Conservation (phyloP, 1,284 basidiomycete species). For the Takashimella tepidaria region DNA sequence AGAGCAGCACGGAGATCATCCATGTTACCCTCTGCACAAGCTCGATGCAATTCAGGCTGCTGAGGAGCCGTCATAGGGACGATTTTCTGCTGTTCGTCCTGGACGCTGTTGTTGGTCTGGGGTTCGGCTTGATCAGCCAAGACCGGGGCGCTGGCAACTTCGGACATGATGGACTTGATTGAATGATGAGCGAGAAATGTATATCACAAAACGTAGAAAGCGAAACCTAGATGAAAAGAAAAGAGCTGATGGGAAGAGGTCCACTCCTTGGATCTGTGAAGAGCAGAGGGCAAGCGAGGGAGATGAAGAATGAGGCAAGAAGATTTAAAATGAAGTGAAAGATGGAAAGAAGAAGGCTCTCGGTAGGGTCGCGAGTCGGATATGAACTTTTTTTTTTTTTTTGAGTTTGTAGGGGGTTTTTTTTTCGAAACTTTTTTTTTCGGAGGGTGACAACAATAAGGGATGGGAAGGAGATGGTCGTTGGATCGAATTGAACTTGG, state of each 20-base stretch:
- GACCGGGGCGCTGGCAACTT: not conserved
- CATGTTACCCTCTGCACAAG: constrained; percentile 39
- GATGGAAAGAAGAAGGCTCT: not conserved
- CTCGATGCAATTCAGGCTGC: constrained; percentile 31
- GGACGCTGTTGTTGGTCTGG: not conserved
- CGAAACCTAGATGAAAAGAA: too few species aligned
- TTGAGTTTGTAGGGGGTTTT: too few species aligned
- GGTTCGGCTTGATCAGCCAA: not conserved
- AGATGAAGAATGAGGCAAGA: not conserved
- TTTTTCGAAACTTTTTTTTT: too few species aligned
- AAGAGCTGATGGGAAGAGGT: not conserved
- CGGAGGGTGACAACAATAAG: too few species aligned
- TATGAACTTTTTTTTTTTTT: too few species aligned
- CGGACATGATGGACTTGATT: not conserved
- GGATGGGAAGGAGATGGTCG: not conserved
- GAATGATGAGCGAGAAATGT: not conserved
- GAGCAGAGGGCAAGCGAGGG: not conserved
- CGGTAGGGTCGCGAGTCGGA: too few species aligned
- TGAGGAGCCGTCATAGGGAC: constrained; percentile 8
- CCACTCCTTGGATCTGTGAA: not conserved
- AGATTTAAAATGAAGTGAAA: not conserved
- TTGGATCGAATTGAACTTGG: too few species aligned
- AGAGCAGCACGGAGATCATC: constrained; percentile 38
- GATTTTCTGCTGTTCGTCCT: not conserved
- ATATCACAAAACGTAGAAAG: not conserved